Percentiles rank a stretch among this genome's conserved stretches.
phyloP scores from a whole-genome alignment of 495 filamentous ascomycete species.

The Talaromyces proteolyticus region DNA sequence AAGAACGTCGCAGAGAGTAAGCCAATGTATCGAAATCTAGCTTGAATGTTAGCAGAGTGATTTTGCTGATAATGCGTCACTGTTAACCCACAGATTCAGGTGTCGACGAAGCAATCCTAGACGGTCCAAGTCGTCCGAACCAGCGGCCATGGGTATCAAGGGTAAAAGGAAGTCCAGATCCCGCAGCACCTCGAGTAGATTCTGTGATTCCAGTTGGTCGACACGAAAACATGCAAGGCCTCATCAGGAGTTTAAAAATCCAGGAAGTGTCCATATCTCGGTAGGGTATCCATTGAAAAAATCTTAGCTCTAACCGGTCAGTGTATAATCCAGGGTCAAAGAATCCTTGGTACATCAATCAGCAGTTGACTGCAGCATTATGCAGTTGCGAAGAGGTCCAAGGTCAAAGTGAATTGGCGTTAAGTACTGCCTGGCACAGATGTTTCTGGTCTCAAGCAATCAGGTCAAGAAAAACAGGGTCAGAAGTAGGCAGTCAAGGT shows the following conservation, averaged over 20 bases:
- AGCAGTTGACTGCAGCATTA: constrained; percentile 2
- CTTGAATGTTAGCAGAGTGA: not conserved
- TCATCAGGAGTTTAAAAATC: no score
- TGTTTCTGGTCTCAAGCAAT: not conserved
- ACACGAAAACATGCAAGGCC: no score
- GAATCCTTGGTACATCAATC: not conserved
- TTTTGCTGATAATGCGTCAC: not conserved
- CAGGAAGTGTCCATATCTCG: no score
- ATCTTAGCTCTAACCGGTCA: not conserved
- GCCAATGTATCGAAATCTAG: constrained; percentile 1
- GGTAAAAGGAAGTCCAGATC: no score
- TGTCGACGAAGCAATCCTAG: not conserved
- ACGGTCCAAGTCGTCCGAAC: not conserved
- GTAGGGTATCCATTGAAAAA: not conserved
- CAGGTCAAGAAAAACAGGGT: not conserved
- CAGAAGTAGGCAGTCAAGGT: not conserved
- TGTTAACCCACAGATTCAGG: not conserved
- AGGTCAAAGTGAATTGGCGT: no score
- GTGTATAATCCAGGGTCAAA: not conserved
- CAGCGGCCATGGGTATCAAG: not conserved
- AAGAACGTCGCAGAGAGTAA: constrained; percentile 19
- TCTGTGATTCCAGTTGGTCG: no score
- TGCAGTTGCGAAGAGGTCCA: not conserved
- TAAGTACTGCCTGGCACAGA: no score
- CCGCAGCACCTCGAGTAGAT: no score